Percentiles rank a stretch among this genome's conserved stretches.
Evolutionary conservation across 2,329 filamentous ascomycete species (phyloP).

Genomic region (Trichophyton schoenleinii): DNA sequence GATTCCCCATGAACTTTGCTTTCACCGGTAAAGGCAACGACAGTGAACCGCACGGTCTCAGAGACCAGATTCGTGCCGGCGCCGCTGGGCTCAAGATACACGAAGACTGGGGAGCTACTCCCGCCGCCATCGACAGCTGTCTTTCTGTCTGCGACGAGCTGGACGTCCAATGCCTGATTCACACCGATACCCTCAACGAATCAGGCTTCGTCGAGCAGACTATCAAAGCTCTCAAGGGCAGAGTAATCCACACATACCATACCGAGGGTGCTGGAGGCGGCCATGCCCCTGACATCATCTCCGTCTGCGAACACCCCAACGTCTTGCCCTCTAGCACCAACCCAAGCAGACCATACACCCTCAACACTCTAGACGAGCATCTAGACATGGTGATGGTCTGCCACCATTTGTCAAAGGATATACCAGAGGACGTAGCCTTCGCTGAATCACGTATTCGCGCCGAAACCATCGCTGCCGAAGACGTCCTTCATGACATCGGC

Average conservation of each 20-base stretch:
- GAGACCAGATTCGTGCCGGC: constrained; percentile 70
- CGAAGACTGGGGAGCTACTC: constrained; percentile 91
- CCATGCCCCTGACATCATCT: constrained; percentile 92
- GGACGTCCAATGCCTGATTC: constrained; percentile 86
- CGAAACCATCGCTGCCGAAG: constrained; percentile 92
- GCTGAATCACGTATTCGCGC: constrained; percentile 88
- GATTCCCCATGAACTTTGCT: constrained; percentile 71
- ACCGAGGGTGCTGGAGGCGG: constrained; percentile 91
- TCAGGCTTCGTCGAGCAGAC: constrained; percentile 94
- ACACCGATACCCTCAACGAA: constrained; percentile 93
- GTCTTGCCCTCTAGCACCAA: constrained; percentile 87
- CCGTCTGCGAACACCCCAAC: constrained; percentile 75
- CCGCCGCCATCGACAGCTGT: constrained; percentile 81
- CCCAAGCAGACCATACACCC: constrained; percentile 78
- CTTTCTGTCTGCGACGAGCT: constrained; percentile 75
- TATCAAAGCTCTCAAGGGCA: constrained; percentile 67
- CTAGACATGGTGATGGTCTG: constrained; percentile 98
- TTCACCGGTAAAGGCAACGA: constrained; percentile 95
- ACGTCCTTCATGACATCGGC: constrained; percentile 86
- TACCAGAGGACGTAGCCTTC: constrained; percentile 90
- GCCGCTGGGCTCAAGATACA: constrained; percentile 87
- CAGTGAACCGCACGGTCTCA: constrained; percentile 53
- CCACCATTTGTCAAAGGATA: constrained; percentile 83
- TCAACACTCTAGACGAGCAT: constrained; percentile 90
- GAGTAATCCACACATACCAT: constrained; percentile 93